Evolutionary conservation across 2,329 filamentous ascomycete genomes (phyloP), one percentile per base, ranked within the genome.

Genomic region (Chrysosporium queenslandicum): DNA sequence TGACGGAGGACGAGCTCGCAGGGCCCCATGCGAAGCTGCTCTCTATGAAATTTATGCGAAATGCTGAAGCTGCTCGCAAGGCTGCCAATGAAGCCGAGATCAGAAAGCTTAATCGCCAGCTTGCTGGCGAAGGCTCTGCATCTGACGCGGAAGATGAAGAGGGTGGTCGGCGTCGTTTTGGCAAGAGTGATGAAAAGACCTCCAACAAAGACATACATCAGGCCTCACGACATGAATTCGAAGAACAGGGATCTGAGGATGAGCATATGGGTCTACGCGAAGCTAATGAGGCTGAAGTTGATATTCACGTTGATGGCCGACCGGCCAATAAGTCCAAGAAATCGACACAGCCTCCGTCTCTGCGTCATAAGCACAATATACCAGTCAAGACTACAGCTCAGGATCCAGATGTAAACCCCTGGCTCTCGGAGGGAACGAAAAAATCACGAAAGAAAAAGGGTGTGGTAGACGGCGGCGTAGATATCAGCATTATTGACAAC

Each of bases 1-100:
- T 60, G 2, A 62, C 63, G 36, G 65, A 65, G 1, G 62, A 64
- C 37, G 66, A 65, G 29, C 61, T 66, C 34, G 66, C 66, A 34
- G 64, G 65, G 16, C 78, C 79, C 0, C 75, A 78, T 59, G 83
- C 83, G 12, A 84, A 81, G 60, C 72, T 98, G 5, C 82, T 87
- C 68, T 78, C 79, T 48, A 88, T 98, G 84, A 87, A 87, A 56
- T 98, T 98, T 66, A 97, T 98, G 92, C 82, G 85, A 61, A 88
- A 85, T 59, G 87, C 89, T 1, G 90, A 96, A 63, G 85, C 84
- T 25, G 77, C 82, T 34, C 81, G 82, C 61, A 89, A 84, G 67
- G 80, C 84, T 57, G 79, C 82, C 53, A 96, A 97, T 59, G 87
- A 95, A 60, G 85, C 86, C 52, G 79, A 87, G 53, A 72, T 87